phyloP scores from a whole-genome alignment of 75 land plant species.

The Cryptomeria japonica region DNA sequence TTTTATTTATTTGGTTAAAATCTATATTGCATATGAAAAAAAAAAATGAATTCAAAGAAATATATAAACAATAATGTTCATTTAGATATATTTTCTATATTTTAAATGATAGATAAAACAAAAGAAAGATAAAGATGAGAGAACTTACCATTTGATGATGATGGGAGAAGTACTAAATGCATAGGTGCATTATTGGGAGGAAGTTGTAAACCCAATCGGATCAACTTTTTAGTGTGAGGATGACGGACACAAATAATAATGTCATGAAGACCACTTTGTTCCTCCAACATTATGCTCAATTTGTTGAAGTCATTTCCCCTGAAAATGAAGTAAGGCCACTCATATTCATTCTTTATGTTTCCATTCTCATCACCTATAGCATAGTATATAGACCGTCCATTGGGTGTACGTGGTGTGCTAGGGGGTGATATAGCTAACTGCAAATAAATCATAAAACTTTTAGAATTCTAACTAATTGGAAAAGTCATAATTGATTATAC shows the following conservation, averaged over 20 bases:
- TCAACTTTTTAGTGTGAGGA: conserved; percentile 66
- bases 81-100: too few species aligned
- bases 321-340: conserved; percentile 42
- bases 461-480: not conserved
- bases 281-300: conserved; percentile 29
- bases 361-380: conserved; percentile 62
- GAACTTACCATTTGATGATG: not conserved
- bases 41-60: too few species aligned
- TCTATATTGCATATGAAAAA: too few species aligned
- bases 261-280: too few species aligned
- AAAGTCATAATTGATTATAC: too few species aligned
- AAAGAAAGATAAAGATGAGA: not conserved
- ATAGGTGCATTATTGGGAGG: conserved; percentile 64
- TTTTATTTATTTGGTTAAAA: too few species aligned
- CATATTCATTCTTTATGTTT: conserved; percentile 39
- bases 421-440: conserved; percentile 16
- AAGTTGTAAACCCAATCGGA: conserved; percentile 67
- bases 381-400: conserved; percentile 69
- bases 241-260: conserved; percentile 48
- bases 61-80: too few species aligned
- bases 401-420: conserved; percentile 20
- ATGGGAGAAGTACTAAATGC: too few species aligned
- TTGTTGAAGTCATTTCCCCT: conserved; percentile 56
- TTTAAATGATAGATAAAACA: too few species aligned
- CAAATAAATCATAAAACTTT: not conserved